Evolutionary conservation across 306 rosid genomes (phyloP).

Genomic region (Ziziphus jujuba): DNA sequence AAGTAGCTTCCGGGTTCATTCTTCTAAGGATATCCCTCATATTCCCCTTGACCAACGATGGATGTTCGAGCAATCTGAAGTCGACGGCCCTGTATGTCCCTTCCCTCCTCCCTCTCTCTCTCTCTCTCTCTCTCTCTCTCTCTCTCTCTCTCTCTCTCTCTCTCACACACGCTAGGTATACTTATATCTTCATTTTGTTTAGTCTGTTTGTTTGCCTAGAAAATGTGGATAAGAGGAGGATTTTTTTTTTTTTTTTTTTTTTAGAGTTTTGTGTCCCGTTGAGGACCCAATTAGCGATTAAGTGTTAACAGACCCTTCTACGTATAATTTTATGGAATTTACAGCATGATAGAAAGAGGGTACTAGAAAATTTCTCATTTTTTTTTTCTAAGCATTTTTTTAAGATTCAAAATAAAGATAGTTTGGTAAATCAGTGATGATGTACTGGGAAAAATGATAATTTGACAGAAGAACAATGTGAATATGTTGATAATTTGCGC

Average conservation of each 20-base stretch:
- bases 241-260: no score
- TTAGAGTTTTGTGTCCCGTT: background rate
- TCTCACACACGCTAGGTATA: background rate
- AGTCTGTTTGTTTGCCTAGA: conserved; percentile 19
- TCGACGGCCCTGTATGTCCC: conserved; percentile 67
- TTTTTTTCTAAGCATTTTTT: background rate
- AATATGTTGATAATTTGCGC: no score
- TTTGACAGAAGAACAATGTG: background rate
- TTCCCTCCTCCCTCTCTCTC: background rate
- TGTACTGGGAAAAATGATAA: background rate
- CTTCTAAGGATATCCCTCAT: conserved; percentile 42
- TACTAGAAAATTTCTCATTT: background rate
- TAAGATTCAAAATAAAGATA: background rate
- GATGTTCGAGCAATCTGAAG: conserved; percentile 74
- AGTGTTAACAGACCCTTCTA: background rate
- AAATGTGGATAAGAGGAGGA: background rate
- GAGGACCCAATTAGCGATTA: background rate
- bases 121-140: background rate
- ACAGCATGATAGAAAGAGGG: background rate
- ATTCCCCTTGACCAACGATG: conserved; percentile 62
- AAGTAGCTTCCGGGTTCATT: conserved; percentile 38
- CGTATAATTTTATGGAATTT: background rate
- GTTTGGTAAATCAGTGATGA: background rate
- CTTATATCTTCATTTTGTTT: background rate
- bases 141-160: background rate